Base-by-base conservation (phyloP, 441 rosid genomes). In the Corymbia calophylla region DNA sequence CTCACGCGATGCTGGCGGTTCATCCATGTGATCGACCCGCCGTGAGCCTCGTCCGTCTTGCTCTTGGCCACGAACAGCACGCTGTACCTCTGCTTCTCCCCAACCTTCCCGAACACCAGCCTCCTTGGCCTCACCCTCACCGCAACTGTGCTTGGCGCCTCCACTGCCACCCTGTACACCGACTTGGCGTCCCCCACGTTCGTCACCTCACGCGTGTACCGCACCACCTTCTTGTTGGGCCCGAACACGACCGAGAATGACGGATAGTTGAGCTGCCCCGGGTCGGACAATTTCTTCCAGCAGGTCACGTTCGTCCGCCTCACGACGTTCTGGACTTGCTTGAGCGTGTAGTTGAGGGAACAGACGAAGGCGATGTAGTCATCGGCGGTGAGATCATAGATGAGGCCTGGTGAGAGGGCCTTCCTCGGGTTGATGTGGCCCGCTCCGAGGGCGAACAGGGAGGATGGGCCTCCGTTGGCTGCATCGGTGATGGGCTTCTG, bases 241-340 rank as follows among this genome's bases (percentile, higher is more conserved):
- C 66, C 55, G 31, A 87, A 81, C 64, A 66, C 58, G 21, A 53
- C 89, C 25, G 89, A 89, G 80, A 89, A 80, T 2, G 91, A 87
- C 8, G 89, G 91, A 32, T 89, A 89, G 81, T 89, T 89, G n/a
- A 89, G 89, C 21, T 87, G 85, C 32, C 87, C 88, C 9, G 89
- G 86, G 87, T 87, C 56, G 55, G 77, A 55, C 60, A 39, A 35
- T 35, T 68, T 87, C 5, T 64, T 39, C 29, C 29, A 18, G 51
- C 91, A 89, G 35, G 84, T 87, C 32, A 39, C 54, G 17, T 77
- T 55, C 35, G 73, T 53, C 29, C 87, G 56, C 6, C 66, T 88
- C 86, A 58, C 19, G 5, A 39, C 51, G 1, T 64, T 44, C 89
- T 54, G 58, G 44, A 89, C n/a, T 17, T 87, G 70, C 48, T 87